phyloP scores from a whole-genome alignment of 306 rosid species.

The Cicer arietinum region DNA sequence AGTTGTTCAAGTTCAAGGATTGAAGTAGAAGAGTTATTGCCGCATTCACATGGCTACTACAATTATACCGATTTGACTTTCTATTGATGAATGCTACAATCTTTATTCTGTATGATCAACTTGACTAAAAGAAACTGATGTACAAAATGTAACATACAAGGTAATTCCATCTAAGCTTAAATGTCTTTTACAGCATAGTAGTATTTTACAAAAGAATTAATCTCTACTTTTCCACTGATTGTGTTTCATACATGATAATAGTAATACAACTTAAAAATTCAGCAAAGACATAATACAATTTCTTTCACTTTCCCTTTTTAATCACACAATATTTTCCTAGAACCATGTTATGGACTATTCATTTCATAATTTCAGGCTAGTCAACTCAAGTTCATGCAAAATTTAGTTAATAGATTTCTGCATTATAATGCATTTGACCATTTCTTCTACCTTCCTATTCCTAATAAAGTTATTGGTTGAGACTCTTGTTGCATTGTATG shows the following conservation, averaged over 20 bases:
- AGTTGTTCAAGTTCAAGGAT: slow-evolving; percentile 87
- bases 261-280: slow-evolving; percentile 5
- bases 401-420: slow-evolving; percentile 41
- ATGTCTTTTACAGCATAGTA: too few species aligned
- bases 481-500: slow-evolving; percentile 43
- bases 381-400: slow-evolving; percentile 45
- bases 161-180: slow-evolving; percentile 35
- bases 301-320: slow-evolving; percentile 8
- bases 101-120: slow-evolving; percentile 38
- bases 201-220: too few species aligned
- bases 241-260: slow-evolving; percentile 18
- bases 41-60: slow-evolving; percentile 59
- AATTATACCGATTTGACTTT: slow-evolving; percentile 60
- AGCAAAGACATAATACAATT: slow-evolving; percentile 24
- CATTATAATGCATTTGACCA: slow-evolving; percentile 42
- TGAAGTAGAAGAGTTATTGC: slow-evolving; percentile 94
- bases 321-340: neutral
- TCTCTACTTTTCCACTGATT: slow-evolving; percentile 12
- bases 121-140: slow-evolving; percentile 40
- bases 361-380: slow-evolving; percentile 31
- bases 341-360: slow-evolving; percentile 35
- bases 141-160: slow-evolving; percentile 44
- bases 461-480: slow-evolving; percentile 56
- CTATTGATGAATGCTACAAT: slow-evolving; percentile 55
- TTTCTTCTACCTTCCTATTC: slow-evolving; percentile 51